These are phyloP conservation scores for Aspergillus fumigatiaffinis DNA, from an alignment of 2,329 filamentous ascomycete genomes.

Conservation along the genomic window DNA sequence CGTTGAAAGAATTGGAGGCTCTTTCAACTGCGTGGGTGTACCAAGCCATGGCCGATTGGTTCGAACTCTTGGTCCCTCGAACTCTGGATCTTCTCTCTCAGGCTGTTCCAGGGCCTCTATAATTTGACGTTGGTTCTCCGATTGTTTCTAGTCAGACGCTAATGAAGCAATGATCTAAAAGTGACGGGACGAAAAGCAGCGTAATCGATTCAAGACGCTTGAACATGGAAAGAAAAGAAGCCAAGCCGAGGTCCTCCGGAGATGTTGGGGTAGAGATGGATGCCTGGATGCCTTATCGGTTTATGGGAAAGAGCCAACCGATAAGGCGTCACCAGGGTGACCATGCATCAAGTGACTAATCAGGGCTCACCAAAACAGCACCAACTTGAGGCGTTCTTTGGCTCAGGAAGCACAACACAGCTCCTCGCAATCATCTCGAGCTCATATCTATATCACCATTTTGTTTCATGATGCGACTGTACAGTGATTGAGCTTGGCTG, in stretches of 20 bases:
- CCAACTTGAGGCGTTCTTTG: neutral
- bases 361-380: neutral
- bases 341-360: neutral
- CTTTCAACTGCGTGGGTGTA: slow-evolving; percentile 33
- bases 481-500: neutral
- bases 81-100: neutral
- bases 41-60: slow-evolving; percentile 25
- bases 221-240: neutral
- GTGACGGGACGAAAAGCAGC: neutral
- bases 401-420: too few species aligned
- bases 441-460: neutral
- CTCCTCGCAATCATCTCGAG: neutral
- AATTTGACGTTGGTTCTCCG: neutral
- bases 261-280: neutral
- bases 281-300: neutral
- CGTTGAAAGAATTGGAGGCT: slow-evolving; percentile 29
- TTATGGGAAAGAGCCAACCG: neutral
- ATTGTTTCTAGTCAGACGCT: neutral
- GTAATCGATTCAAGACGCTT: neutral
- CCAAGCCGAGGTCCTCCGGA: neutral
- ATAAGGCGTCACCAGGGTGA: slow-evolving; percentile 1
- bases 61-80: neutral
- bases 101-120: neutral
- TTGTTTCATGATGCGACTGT: neutral
- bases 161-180: neutral